Evolutionary conservation across 306 rosid species (phyloP).

Genomic region (Cucumis melo): DNA sequence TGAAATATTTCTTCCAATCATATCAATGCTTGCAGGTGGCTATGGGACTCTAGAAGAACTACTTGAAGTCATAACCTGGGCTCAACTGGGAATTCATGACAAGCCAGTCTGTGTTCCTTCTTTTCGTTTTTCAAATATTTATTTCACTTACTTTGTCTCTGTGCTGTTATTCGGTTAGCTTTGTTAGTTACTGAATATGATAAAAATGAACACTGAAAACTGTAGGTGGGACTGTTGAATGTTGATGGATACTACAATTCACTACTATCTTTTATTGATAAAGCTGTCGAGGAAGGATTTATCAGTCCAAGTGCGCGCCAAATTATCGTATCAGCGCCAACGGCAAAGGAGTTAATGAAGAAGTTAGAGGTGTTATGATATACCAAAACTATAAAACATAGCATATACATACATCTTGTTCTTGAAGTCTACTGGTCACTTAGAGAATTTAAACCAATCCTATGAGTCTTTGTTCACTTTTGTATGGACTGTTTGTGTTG

Average conservation of each 20-base stretch:
- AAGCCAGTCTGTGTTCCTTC: slow-evolving; percentile 51
- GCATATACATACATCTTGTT: neutral
- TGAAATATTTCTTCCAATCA: neutral
- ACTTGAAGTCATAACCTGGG: slow-evolving; percentile 98
- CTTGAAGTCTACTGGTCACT: neutral
- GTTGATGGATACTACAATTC: slow-evolving; percentile 96
- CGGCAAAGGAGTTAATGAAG: slow-evolving; percentile 82
- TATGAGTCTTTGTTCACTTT: neutral
- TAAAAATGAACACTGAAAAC: neutral
- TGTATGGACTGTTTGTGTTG: neutral
- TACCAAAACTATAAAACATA: neutral
- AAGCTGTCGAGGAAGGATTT: slow-evolving; percentile 96
- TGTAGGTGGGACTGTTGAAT: slow-evolving; percentile 85
- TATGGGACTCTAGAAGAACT: slow-evolving; percentile 97
- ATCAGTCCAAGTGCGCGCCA: slow-evolving; percentile 87
- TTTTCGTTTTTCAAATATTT: neutral
- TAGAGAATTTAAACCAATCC: neutral
- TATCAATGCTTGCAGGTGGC: slow-evolving; percentile 49
- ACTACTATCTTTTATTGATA: slow-evolving; percentile 71
- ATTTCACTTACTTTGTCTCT: neutral
- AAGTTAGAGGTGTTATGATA: slow-evolving; percentile 61
- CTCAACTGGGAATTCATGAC: slow-evolving; percentile 97
- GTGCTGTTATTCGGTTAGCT: neutral
- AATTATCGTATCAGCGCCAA: slow-evolving; percentile 81
- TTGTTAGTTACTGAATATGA: neutral